Conservation (phyloP, 495 filamentous ascomycete species). For the Extremus antarcticus region DNA sequence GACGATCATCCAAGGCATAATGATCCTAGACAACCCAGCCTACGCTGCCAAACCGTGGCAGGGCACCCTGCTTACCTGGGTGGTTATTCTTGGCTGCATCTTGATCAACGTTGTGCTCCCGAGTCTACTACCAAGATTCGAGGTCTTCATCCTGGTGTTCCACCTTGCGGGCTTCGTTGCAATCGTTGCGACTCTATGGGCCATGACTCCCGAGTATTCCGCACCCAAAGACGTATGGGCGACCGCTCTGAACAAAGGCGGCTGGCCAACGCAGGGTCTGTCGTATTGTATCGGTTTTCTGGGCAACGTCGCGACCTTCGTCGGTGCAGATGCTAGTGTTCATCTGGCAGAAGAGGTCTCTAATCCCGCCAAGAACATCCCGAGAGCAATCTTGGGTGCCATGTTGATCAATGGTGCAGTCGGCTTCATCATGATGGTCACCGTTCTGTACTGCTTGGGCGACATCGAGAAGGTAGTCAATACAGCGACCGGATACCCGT, state of each 20-base stretch:
- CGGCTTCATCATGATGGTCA: conserved; percentile 16
- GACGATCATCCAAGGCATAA: conserved; percentile 20
- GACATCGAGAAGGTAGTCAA: conserved; percentile 36
- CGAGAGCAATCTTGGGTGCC: conserved; percentile 14
- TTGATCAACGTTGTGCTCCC: conserved; percentile 21
- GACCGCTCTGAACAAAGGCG: conserved; percentile 11
- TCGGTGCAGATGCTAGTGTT: conserved; percentile 19
- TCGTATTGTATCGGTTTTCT: conserved; percentile 19
- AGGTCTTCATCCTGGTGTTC: conserved; percentile 17
- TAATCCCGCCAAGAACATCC: conserved; percentile 14
- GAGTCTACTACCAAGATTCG: conserved; percentile 16
- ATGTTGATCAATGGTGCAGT: conserved; percentile 16
- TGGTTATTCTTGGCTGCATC: conserved; percentile 12
- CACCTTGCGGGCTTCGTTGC: conserved; percentile 21
- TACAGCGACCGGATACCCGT: conserved; percentile 40
- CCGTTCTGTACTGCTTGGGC: conserved; percentile 40
- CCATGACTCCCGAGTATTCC: conserved; percentile 11
- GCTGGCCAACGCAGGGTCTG: conserved; percentile 18
- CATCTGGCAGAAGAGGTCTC: conserved; percentile 21
- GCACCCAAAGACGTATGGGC: conserved; percentile 8
- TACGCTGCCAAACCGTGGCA: conserved; percentile 21
- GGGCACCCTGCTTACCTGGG: conserved; percentile 24
- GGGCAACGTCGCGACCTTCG: conserved; percentile 12
- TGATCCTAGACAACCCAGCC: conserved; percentile 22
- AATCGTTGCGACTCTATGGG: conserved; percentile 12